Conservation (phyloP, 1,139 yeast species). For the Geotrichum fermentans region DNA sequence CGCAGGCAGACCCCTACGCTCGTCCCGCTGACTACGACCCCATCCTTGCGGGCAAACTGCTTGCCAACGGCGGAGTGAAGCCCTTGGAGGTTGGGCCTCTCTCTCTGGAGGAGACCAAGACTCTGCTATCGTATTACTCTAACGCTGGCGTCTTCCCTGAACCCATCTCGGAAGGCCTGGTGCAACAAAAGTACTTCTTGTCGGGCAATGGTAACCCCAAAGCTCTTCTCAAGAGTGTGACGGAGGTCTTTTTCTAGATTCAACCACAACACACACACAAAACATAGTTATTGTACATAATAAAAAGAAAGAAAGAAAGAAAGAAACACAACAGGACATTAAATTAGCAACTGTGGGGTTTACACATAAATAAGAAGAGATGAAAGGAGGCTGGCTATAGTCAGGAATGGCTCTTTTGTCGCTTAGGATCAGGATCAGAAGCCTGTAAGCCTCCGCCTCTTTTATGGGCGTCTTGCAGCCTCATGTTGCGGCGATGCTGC, state of each 20-base stretch:
- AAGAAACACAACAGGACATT: background rate
- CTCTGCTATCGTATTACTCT: slow-evolving; percentile 51
- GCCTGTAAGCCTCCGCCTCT: no score
- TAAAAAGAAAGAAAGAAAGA: background rate
- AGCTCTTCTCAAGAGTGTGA: slow-evolving; percentile 16
- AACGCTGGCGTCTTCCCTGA: slow-evolving; percentile 53
- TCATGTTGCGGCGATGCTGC: no score
- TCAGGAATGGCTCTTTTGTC: background rate
- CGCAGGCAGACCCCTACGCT: slow-evolving; percentile 56
- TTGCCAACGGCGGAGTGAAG: slow-evolving; percentile 45
- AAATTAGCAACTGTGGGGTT: no score
- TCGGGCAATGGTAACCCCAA: slow-evolving; percentile 44
- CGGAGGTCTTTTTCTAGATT: slow-evolving; percentile 11
- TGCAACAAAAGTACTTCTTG: slow-evolving; percentile 52
- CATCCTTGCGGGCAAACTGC: slow-evolving; percentile 44
- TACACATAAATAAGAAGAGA: no score
- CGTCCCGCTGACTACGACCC: slow-evolving; percentile 50
- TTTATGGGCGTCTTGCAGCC: no score
- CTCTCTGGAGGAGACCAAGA: slow-evolving; percentile 49
- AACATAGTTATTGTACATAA: no score
- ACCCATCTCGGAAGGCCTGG: slow-evolving; percentile 40
- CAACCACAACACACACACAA: no score
- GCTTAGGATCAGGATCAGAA: background rate
- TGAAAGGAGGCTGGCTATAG: no score
- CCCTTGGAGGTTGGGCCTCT: slow-evolving; percentile 50